Evolutionary conservation across 805 yeast species (phyloP), one percentile per base, ranked within the genome.

Genomic region (Blastobotrys peoriensis): DNA sequence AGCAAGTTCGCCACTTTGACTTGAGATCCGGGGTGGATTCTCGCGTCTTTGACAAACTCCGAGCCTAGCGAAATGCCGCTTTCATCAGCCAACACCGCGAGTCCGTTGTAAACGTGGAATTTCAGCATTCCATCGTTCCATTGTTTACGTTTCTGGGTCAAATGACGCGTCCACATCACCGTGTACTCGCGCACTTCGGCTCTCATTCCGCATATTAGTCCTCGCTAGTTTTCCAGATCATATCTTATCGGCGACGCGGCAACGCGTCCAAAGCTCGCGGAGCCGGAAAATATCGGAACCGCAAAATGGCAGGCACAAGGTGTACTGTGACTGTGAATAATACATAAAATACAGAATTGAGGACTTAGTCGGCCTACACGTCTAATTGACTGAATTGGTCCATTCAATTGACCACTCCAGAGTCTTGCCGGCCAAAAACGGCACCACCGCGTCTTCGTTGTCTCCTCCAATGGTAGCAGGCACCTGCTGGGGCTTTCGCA

Each of bases 341-440:
- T n/a, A n/a, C n/a, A n/a, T n/a, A n/a, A n/a, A n/a, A n/a, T n/a
- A n/a, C n/a, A n/a, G n/a, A n/a, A n/a, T n/a, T n/a, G n/a, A n/a
- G n/a, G n/a, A n/a, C n/a, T n/a, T n/a, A n/a, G n/a, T n/a, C n/a
- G n/a, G n/a, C n/a, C n/a, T n/a, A n/a, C n/a, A n/a, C n/a, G n/a
- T n/a, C n/a, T n/a, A n/a, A n/a, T n/a, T n/a, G n/a, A n/a, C n/a
- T n/a, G n/a, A n/a, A n/a, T n/a, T n/a, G 10, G 15, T 63, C 97
- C 97, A 89, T 64, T 82, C 84, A 3, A 78, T 74, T 6, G 77
- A 63, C 87, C 94, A 91, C 25, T 70, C 58, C 40, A 91, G 71
- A 45, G 70, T 73, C 43, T 83, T 79, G 15, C 95, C 96, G 5
- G 96, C 88, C 54, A 71, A 74, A 73, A 91, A 91, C 5, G 97